These are phyloP conservation scores for Perkinsus chesapeaki DNA, from an alignment of 169 alveolate species.

Conservation along the genomic window DNA sequence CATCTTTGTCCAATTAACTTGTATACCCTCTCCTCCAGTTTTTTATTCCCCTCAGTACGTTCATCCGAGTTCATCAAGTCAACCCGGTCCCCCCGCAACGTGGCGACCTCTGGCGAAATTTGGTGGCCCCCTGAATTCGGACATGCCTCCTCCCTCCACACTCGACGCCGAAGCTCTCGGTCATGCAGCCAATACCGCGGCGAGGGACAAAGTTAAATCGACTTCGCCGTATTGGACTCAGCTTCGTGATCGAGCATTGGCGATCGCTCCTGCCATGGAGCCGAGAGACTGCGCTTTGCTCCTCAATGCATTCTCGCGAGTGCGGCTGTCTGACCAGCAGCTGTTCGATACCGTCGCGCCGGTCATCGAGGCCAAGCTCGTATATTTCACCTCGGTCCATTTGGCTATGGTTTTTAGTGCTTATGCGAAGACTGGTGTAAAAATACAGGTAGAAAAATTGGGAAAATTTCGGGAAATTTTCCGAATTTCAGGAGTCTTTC, in stretches of 20 bases:
- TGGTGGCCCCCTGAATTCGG: not conserved
- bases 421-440: not conserved
- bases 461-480: not conserved
- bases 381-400: not conserved
- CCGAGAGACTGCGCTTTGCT: not conserved
- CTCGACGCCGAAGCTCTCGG: not conserved
- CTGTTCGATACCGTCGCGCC: not conserved
- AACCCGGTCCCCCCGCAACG: not conserved
- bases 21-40: too few species aligned
- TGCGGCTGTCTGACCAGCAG: not conserved
- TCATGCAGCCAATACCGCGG: not conserved
- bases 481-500: not conserved
- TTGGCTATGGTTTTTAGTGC: not conserved
- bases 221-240: not conserved
- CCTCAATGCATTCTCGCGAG: not conserved
- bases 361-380: not conserved
- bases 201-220: not conserved
- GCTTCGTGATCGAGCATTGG: not conserved
- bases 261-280: not conserved
- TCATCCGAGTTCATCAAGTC: not conserved
- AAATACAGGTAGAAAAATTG: not conserved
- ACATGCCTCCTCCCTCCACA: not conserved
- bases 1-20: too few species aligned
- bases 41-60: slow-evolving; percentile 4
- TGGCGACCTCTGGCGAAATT: not conserved